Evolutionary conservation across 176 grass and related monocot species (phyloP).

Genomic region (Sorghum bicolor): Sorghum_bicolor_NCBIv3 NC_012870.2:3756001-3756500

Average conservation of each 20-base stretch:
- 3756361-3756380: neutral
- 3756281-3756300: neutral
- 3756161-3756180: neutral
- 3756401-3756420: neutral
- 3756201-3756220: neutral
- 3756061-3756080: slow-evolving; percentile 34
- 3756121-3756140: slow-evolving; percentile 11
- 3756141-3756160: slow-evolving; percentile 1
- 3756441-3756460: neutral
- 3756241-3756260: neutral
- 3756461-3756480: slow-evolving; percentile 6
- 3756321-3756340: neutral
- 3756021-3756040: slow-evolving; percentile 13
- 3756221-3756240: neutral
- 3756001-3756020: slow-evolving; percentile 25
- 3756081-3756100: slow-evolving; percentile 3
- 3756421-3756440: too few relatives aligned
- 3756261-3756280: neutral
- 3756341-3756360: too few relatives aligned
- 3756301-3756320: neutral
- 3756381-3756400: neutral
- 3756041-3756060: slow-evolving; percentile 41
- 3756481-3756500: neutral
- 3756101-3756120: neutral
- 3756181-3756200: neutral